phyloP scores from a whole-genome alignment of 768 basidiomycete genomes.

The Basidioascus undulatus region DNA sequence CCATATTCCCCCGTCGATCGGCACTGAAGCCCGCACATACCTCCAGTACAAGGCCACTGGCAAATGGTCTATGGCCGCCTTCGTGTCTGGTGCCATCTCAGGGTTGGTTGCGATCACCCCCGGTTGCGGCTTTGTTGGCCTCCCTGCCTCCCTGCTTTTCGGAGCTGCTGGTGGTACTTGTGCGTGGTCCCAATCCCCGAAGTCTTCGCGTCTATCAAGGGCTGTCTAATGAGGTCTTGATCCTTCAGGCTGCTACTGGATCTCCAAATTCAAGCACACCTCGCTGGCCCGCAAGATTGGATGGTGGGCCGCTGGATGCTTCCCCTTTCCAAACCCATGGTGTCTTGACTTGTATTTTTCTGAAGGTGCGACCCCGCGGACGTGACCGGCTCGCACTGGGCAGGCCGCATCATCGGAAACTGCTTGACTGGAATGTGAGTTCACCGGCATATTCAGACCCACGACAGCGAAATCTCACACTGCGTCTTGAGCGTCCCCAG shows the following conservation, averaged over 20 bases:
- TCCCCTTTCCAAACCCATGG: too few relatives aligned
- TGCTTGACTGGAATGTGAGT: not conserved
- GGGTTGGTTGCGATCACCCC: slow-evolving; percentile 4
- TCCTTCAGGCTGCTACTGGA: too few relatives aligned
- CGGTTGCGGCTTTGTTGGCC: slow-evolving; percentile 3
- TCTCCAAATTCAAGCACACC: slow-evolving; percentile 1
- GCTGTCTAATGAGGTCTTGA: too few relatives aligned
- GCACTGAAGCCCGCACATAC: too few relatives aligned
- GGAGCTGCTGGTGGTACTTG: not conserved
- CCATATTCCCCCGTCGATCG: too few relatives aligned
- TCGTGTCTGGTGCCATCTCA: slow-evolving; percentile 2
- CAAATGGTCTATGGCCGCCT: not conserved
- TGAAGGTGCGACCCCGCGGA: slow-evolving; percentile 2
- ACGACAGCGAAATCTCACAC: too few relatives aligned
- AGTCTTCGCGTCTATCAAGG: too few relatives aligned
- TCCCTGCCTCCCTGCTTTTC: not conserved
- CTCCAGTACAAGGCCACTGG: not conserved
- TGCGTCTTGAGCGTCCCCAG: too few relatives aligned
- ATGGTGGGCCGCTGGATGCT: too few relatives aligned
- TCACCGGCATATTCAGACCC: too few relatives aligned
- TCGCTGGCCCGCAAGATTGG: slow-evolving; percentile 1
- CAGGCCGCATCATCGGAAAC: slow-evolving; percentile 1
- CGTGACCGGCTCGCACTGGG: not conserved
- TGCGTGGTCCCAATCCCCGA: too few relatives aligned
- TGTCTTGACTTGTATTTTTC: too few relatives aligned